Base-by-base conservation (phyloP, 345 rosid genomes). In the Hibiscus trionum region DNA sequence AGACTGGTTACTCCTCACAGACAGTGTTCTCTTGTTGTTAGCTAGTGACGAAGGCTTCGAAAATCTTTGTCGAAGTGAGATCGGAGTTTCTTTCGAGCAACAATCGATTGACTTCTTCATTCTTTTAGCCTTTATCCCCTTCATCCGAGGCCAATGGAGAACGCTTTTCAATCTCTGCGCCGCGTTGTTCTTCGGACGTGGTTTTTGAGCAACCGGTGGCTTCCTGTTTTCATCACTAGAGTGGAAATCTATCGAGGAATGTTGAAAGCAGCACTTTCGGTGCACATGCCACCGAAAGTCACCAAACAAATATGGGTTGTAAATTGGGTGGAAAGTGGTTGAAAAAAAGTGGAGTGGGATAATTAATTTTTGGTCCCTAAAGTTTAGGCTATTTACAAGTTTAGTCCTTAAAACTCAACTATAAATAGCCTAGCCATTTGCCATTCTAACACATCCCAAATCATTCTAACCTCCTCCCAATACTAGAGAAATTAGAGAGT, bases 1-100 rank as follows among this genome's bases (percentile, higher is more conserved):
- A 7, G 97, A 87, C 67, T 83, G 88, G 74, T 83, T 85, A 65
- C 97, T 93, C 84, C 98, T 85, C 24, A 89, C 96, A 1, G 96
- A 82, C 4, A 93, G 80, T 16, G 93, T 80, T 61, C 96, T 81
- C 71, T 91, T 93, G 76, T 87, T 74, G 78, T 68, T 88, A 11
- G 90, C 83, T 73, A 73, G 78, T 7, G 91, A 59, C 3, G 82
- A 46, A 4, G 85, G 82, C 71, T 83, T 90, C 1, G 90, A 80
- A 77, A 88, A 89, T 76, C 87, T 86, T 81, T 82, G 87, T 44
- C 97, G 81, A 42, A 88, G 88, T 5, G 97, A 90, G 21, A 88
- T 66, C 47, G 89, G 90, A 33, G 82, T 65, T 60, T 68, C 84
- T 52, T 82, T 81, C 24, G 37, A 69, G 16, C 83, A 79, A 9